Conservation (phyloP, 2,329 filamentous ascomycete genomes). For the Xylaria sp. region DNA sequence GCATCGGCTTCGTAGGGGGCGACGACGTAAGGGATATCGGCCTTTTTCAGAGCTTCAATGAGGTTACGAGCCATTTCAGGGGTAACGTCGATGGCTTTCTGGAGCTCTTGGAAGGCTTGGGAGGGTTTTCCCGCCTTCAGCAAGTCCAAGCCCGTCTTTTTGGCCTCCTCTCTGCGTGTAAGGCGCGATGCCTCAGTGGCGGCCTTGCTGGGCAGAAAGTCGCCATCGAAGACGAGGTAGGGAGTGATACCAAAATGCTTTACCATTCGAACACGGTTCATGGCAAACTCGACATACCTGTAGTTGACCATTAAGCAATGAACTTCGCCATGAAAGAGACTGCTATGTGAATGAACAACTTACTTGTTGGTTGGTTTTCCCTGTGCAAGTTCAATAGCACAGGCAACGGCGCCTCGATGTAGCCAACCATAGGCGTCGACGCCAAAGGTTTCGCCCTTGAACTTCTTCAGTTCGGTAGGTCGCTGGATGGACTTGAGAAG, state of each 20-base stretch:
- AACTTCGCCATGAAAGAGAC: not conserved
- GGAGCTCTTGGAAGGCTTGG: constrained; percentile 78
- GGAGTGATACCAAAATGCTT: constrained; percentile 90
- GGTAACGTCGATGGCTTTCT: constrained; percentile 93
- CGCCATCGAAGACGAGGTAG: constrained; percentile 93
- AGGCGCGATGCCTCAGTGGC: constrained; percentile 73
- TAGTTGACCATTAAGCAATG: constrained; percentile 3
- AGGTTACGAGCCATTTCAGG: constrained; percentile 89
- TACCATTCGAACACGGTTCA: constrained; percentile 90
- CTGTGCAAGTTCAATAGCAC: constrained; percentile 83
- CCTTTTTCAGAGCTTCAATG: constrained; percentile 84
- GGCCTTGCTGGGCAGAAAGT: constrained; percentile 89
- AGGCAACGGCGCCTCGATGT: constrained; percentile 84
- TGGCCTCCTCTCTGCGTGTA: constrained; percentile 72
- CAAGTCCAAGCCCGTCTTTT: constrained; percentile 68
- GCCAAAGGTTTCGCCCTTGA: constrained; percentile 80
- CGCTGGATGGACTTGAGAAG: constrained; percentile 95
- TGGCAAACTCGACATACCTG: constrained; percentile 84
- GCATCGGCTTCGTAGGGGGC: constrained; percentile 96
- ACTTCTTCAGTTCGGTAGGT: constrained; percentile 80
- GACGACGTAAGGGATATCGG: constrained; percentile 79
- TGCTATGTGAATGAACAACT: constrained; percentile 28
- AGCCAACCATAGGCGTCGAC: constrained; percentile 98
- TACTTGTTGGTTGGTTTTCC: constrained; percentile 85
- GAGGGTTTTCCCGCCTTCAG: constrained; percentile 73